A percentile compares a stretch with the other conserved stretches of the same genome.
These are phyloP conservation scores for Pleurotus sapidus DNA, from an alignment of 768 basidiomycete species.

Conservation along the genomic window DNA sequence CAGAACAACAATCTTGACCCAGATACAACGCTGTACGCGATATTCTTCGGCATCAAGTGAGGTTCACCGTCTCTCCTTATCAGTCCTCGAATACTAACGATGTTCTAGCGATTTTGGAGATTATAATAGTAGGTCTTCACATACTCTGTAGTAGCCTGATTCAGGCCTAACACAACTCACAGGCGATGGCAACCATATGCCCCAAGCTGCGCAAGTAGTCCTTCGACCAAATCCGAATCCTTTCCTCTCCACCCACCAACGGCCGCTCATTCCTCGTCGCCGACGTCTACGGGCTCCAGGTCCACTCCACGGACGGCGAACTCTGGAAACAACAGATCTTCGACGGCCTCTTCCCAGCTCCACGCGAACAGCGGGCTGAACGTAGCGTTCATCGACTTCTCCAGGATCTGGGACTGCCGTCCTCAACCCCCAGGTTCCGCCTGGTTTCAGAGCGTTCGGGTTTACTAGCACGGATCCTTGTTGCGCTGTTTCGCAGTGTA, in stretches of 20 bases:
- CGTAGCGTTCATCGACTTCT: constrained; percentile 45
- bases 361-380: constrained; percentile 29
- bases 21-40: constrained; percentile 43
- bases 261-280: constrained; percentile 47
- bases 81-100: not conserved
- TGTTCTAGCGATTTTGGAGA: not conserved
- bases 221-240: constrained; percentile 43
- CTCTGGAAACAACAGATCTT: constrained; percentile 46
- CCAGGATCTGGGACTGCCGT: constrained; percentile 50
- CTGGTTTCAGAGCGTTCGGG: constrained; percentile 47
- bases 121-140: not conserved
- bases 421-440: constrained; percentile 26
- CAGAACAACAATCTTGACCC: constrained; percentile 43
- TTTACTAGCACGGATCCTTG: constrained; percentile 37
- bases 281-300: constrained; percentile 49
- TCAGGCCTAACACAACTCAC: not conserved
- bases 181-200: constrained; percentile 47
- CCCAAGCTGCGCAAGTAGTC: constrained; percentile 38
- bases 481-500: constrained; percentile 27
- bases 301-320: constrained; percentile 35
- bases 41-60: constrained; percentile 58
- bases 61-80: constrained; percentile 7
- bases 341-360: constrained; percentile 33
- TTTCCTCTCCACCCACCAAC: constrained; percentile 48
- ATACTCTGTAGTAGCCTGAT: no score